Evolutionary conservation across 2,329 filamentous ascomycete species (phyloP).

Genomic region (Epicoccum sorghinum): DNA sequence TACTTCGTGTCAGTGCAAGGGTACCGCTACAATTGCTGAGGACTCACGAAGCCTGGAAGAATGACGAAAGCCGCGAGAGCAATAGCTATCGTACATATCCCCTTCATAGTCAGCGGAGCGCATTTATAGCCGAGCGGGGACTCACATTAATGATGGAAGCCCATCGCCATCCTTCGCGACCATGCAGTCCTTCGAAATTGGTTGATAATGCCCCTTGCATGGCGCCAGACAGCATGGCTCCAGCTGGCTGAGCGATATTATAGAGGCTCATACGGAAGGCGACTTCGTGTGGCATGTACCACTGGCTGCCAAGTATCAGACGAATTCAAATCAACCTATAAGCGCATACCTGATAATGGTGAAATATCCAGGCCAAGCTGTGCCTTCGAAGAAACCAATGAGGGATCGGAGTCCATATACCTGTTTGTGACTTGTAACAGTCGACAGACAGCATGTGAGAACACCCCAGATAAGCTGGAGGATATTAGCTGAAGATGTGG

Average conservation of each 20-base stretch:
- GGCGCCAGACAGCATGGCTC: background rate
- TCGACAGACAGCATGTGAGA: background rate
- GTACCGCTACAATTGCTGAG: too few species aligned
- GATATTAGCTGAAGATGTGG: background rate
- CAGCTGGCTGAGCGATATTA: background rate
- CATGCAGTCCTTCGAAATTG: slow-evolving; percentile 54
- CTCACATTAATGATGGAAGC: slow-evolving; percentile 59
- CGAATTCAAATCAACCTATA: too few species aligned
- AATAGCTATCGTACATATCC: background rate
- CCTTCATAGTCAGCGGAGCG: background rate
- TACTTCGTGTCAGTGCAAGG: background rate
- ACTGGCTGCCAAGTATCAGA: background rate
- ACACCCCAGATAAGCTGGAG: background rate
- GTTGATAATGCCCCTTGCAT: slow-evolving; percentile 17
- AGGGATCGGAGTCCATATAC: background rate
- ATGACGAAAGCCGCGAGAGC: background rate
- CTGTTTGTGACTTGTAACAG: background rate
- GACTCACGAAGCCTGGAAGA: slow-evolving; percentile 1
- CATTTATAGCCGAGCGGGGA: background rate
- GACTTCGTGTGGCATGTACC: slow-evolving; percentile 9
- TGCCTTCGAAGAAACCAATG: background rate
- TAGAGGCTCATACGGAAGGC: slow-evolving; percentile 7
- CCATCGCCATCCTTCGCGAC: slow-evolving; percentile 55
- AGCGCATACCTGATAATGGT: background rate
- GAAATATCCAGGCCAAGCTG: slow-evolving; percentile 5